Evolutionary conservation across 2,329 filamentous ascomycete genomes (phyloP).

Genomic region (Fusarium globosum): DNA sequence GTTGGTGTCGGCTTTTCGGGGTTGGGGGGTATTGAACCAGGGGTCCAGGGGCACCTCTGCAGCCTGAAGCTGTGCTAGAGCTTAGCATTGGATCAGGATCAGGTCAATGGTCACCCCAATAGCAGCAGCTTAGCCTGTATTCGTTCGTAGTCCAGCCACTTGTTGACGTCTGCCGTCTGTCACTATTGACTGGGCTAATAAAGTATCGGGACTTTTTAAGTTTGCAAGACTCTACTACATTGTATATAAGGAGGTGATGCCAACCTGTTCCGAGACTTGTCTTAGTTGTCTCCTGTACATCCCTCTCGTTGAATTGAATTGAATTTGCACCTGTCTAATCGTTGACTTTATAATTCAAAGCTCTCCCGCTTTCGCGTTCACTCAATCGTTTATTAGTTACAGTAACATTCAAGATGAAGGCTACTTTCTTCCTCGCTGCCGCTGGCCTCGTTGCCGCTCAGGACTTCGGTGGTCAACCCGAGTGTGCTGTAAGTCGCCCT

Average conservation of each 20-base stretch:
- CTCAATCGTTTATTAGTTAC: slow-evolving; percentile 10
- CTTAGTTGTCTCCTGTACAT: not conserved
- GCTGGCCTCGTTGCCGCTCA: slow-evolving; percentile 54
- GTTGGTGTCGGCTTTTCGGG: not conserved
- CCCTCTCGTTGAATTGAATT: slow-evolving; percentile 5
- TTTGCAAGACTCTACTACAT: not conserved
- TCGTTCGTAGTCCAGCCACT: slow-evolving; percentile 1
- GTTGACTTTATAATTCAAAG: not conserved
- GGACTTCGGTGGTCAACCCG: slow-evolving; percentile 50
- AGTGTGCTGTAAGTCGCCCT: slow-evolving; percentile 54
- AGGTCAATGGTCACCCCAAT: not conserved
- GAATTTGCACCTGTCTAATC: not conserved
- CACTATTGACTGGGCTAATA: not conserved
- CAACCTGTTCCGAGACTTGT: slow-evolving; percentile 2
- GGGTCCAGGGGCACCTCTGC: slow-evolving; percentile 23
- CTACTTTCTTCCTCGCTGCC: slow-evolving; percentile 48
- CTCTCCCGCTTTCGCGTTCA: slow-evolving; percentile 17
- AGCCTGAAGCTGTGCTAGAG: slow-evolving; percentile 1
- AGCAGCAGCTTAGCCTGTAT: slow-evolving; percentile 1
- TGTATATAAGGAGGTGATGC: slow-evolving; percentile 14
- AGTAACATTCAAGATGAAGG: slow-evolving; percentile 54
- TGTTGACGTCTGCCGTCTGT: not conserved
- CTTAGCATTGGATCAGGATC: not conserved
- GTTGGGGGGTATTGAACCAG: not conserved
- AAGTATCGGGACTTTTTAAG: slow-evolving; percentile 1